Conservation (phyloP, 1,139 yeast species). For the Barnettozyma hawaiiensis region DNA sequence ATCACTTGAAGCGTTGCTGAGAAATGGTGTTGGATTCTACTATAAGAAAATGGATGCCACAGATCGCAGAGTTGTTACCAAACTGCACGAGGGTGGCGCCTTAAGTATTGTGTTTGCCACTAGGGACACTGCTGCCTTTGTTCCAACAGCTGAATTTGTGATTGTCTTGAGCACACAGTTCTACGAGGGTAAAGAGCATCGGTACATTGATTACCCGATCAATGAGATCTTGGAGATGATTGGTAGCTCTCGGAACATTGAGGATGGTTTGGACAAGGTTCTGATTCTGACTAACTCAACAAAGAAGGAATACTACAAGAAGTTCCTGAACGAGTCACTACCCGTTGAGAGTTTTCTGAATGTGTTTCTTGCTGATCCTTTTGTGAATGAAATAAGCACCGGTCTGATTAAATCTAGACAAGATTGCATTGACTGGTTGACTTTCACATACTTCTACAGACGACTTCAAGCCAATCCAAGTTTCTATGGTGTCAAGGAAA, state of each 20-base stretch:
- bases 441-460: conserved; percentile 78
- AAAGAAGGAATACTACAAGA: conserved; percentile 58
- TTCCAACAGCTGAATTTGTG: conserved; percentile 51
- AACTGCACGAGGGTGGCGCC: conserved; percentile 43
- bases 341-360: conserved; percentile 81
- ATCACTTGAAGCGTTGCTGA: conserved; percentile 39
- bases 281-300: conserved; percentile 52
- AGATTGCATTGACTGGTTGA: conserved; percentile 87
- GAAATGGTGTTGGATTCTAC: conserved; percentile 63
- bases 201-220: conserved; percentile 64
- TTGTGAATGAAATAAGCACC: conserved; percentile 66
- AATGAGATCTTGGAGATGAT: conserved; percentile 68
- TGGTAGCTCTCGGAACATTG: conserved; percentile 45
- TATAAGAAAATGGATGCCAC: conserved; percentile 52
- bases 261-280: conserved; percentile 36
- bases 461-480: conserved; percentile 80
- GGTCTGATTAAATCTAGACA: conserved; percentile 65
- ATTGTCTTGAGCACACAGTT: conserved; percentile 66
- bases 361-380: conserved; percentile 53
- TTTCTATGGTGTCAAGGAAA: conserved; percentile 70
- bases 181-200: conserved; percentile 69
- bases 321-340: conserved; percentile 66
- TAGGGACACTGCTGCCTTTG: conserved; percentile 45
- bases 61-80: conserved; percentile 52
- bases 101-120: conserved; percentile 54